These are phyloP conservation scores for Silybum marianum DNA, from an alignment of 129 eudicot species.

Conservation along the genomic window DNA sequence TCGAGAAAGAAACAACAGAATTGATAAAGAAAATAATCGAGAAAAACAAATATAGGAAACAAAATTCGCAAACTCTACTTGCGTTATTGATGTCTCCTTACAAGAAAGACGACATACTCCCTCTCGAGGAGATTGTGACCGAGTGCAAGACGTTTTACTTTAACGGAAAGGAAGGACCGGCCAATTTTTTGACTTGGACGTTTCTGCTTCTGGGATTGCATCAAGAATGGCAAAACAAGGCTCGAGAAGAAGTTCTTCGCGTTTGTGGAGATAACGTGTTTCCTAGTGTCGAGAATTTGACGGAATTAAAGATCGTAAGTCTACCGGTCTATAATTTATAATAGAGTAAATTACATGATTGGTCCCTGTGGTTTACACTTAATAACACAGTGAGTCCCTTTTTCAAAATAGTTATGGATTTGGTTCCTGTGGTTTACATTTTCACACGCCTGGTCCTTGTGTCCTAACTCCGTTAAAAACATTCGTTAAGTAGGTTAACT, in stretches of 20 bases:
- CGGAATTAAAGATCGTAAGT: slow-evolving; percentile 46
- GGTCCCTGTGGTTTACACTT: no score
- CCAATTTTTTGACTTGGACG: slow-evolving; percentile 46
- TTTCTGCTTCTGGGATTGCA: slow-evolving; percentile 49
- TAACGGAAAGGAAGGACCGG: slow-evolving; percentile 55
- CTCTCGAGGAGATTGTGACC: slow-evolving; percentile 41
- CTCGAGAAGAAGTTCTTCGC: slow-evolving; percentile 39
- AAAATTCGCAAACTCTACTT: slow-evolving; percentile 44
- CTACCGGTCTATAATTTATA: neutral
- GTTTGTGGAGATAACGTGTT: slow-evolving; percentile 31
- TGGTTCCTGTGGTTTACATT: no score
- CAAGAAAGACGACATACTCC: slow-evolving; percentile 41
- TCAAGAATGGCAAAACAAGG: slow-evolving; percentile 61
- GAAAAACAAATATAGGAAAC: slow-evolving; percentile 29
- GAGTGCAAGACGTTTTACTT: slow-evolving; percentile 64
- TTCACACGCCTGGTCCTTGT: no score
- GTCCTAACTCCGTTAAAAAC: no score
- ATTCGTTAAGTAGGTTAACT: no score
- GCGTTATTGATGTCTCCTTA: slow-evolving; percentile 52
- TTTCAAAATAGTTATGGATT: no score
- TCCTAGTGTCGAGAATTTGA: slow-evolving; percentile 37
- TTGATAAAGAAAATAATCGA: slow-evolving; percentile 49
- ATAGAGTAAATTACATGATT: no score
- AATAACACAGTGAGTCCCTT: no score
- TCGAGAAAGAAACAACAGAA: slow-evolving; percentile 64